A percentile compares a stretch with the other conserved stretches of the same genome.
Conservation (phyloP, 2,329 filamentous ascomycete species). For the Cladosporium sp. region DNA sequence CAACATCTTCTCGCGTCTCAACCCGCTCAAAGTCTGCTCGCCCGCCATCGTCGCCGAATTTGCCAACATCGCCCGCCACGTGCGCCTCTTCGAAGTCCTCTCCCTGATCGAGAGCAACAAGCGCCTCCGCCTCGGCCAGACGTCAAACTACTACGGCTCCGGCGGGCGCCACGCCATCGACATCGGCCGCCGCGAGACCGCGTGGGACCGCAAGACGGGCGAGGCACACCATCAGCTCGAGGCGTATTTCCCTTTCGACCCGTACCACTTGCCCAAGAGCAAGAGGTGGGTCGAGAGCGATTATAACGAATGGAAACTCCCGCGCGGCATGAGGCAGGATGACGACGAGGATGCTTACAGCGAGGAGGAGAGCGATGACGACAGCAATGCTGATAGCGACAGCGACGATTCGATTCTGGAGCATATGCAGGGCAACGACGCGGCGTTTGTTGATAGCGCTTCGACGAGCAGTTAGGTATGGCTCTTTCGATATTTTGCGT, state of each 20-base stretch:
- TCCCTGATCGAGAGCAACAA: slow-evolving; percentile 89
- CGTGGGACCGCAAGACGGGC: slow-evolving; percentile 53
- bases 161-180: slow-evolving; percentile 48
- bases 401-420: slow-evolving; percentile 8
- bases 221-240: slow-evolving; percentile 83
- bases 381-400: slow-evolving; percentile 32
- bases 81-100: slow-evolving; percentile 86
- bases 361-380: slow-evolving; percentile 42
- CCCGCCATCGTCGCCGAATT: slow-evolving; percentile 89
- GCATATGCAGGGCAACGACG: neutral
- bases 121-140: slow-evolving; percentile 73
- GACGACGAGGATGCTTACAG: slow-evolving; percentile 46
- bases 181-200: slow-evolving; percentile 53
- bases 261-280: slow-evolving; percentile 84
- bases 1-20: slow-evolving; percentile 83
- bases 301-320: slow-evolving; percentile 75
- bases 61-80: slow-evolving; percentile 77
- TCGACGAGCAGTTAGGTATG: slow-evolving; percentile 13
- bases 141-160: slow-evolving; percentile 44
- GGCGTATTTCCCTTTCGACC: slow-evolving; percentile 96
- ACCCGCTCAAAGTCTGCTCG: slow-evolving; percentile 92
- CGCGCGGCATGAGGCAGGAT: slow-evolving; percentile 59
- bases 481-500: neutral
- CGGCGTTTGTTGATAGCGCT: slow-evolving; percentile 11
- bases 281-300: slow-evolving; percentile 82